A percentile compares a stretch with the other conserved stretches of the same genome.
Evolutionary conservation across 2,329 filamentous ascomycete species (phyloP).

Genomic region (Sordariomycetes sp.): DNA sequence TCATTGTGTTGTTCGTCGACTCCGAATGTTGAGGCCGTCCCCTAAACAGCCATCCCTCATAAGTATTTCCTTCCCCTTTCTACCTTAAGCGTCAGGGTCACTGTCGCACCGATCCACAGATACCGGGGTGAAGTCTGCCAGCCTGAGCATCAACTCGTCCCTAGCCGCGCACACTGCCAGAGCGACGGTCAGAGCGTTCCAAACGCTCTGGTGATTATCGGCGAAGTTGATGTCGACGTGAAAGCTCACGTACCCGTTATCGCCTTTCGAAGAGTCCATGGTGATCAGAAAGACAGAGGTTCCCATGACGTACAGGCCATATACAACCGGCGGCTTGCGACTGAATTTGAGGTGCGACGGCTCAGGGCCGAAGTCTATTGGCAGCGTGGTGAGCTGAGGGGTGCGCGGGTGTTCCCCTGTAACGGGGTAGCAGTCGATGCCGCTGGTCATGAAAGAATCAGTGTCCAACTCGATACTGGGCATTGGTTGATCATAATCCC

Average conservation of each 20-base stretch:
- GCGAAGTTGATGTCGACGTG: slow-evolving; percentile 31
- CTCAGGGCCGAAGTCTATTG: no score
- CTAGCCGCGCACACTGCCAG: slow-evolving; percentile 28
- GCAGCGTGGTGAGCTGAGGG: no score
- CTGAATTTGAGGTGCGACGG: no score
- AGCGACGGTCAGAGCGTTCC: slow-evolving; percentile 34
- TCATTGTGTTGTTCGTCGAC: no score
- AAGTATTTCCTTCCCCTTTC: background rate
- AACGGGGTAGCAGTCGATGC: no score
- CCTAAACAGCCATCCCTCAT: no score
- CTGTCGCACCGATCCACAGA: slow-evolving; percentile 20
- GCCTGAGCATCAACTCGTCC: slow-evolving; percentile 24
- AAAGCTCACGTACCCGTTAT: slow-evolving; percentile 27
- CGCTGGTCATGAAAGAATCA: no score
- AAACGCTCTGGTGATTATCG: slow-evolving; percentile 28
- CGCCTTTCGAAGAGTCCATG: slow-evolving; percentile 25
- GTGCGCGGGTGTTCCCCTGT: no score
- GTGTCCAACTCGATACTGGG: background rate
- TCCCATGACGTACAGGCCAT: slow-evolving; percentile 32
- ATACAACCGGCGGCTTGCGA: slow-evolving; percentile 31
- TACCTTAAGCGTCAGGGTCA: slow-evolving; percentile 25
- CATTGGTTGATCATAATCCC: background rate
- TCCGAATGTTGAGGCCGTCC: no score
- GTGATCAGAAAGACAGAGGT: slow-evolving; percentile 28
- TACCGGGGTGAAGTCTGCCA: slow-evolving; percentile 23